phyloP scores from a whole-genome alignment of 345 rosid species.

The Citrus unshiu region DNA sequence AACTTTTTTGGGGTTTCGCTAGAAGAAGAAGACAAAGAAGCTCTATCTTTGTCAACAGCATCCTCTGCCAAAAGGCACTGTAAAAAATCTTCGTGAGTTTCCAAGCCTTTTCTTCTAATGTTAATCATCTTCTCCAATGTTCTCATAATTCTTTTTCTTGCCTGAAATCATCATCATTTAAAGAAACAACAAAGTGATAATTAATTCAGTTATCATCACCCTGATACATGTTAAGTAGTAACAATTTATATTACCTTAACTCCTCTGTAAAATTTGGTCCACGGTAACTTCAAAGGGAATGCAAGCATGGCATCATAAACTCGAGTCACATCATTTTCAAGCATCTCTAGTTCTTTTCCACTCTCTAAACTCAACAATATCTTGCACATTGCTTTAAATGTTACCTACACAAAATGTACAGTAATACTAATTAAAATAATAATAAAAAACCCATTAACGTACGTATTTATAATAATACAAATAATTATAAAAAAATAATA shows the following conservation, averaged over 20 bases:
- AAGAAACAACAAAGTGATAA: neutral
- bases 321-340: conserved; percentile 48
- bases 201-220: too few species aligned
- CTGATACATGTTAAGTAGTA: too few species aligned
- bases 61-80: conserved; percentile 42
- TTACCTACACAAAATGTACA: conserved; percentile 41
- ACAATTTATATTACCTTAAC: conserved; percentile 36
- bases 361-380: conserved; percentile 57
- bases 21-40: conserved; percentile 14
- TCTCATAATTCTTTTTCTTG: conserved; percentile 63
- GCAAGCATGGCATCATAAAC: conserved; percentile 84
- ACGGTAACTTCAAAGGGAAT: conserved; percentile 64
- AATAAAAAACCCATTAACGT: neutral
- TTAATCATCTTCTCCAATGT: conserved; percentile 45
- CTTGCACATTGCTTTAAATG: conserved; percentile 75
- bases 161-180: conserved; percentile 29
- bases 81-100: conserved; percentile 50
- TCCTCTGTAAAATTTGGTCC: conserved; percentile 69
- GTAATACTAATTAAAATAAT: neutral
- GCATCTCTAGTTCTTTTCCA: conserved; percentile 29
- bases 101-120: conserved; percentile 41
- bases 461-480: too few species aligned
- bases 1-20: conserved; percentile 24
- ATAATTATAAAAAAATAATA: too few species aligned
- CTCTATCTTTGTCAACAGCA: neutral